Evolutionary conservation across 2,329 filamentous ascomycete species (phyloP).

Genomic region (Penicillium concentricum): DNA sequence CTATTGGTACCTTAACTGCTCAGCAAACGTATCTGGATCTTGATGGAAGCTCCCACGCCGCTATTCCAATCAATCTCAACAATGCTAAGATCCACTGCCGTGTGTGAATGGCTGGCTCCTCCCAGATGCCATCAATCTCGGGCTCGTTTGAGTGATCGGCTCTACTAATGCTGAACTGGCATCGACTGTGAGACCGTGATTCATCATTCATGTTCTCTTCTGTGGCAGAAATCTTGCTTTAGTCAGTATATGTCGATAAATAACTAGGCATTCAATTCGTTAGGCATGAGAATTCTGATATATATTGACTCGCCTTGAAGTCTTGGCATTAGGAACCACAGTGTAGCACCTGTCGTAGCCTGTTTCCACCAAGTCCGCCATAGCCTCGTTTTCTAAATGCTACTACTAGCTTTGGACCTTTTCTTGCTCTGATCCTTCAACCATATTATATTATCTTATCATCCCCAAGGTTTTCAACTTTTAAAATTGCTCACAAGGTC

Average conservation of each 20-base stretch:
- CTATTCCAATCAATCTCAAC: constrained; percentile 9
- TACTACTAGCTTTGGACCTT: neutral
- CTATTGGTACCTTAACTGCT: constrained; percentile 6
- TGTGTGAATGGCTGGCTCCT: neutral
- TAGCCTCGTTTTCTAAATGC: too few species aligned
- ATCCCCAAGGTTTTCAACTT: constrained; percentile 4
- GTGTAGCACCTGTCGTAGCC: neutral
- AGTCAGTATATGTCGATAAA: neutral
- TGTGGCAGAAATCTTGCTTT: neutral
- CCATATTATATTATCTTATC: constrained; percentile 1
- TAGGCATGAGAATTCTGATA: neutral
- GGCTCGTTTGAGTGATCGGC: too few species aligned
- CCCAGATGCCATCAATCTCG: too few species aligned
- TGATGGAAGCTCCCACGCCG: constrained; percentile 7
- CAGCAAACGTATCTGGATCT: constrained; percentile 10
- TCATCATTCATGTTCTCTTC: neutral
- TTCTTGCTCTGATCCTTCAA: neutral
- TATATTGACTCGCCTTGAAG: neutral
- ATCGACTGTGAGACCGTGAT: neutral
- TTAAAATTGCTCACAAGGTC: neutral
- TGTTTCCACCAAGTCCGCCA: rapidly evolving
- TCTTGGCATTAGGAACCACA: neutral
- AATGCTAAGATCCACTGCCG: constrained; percentile 6
- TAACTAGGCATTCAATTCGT: neutral
- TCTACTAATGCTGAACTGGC: too few species aligned